Percentiles rank a stretch among this genome's conserved stretches.
phyloP scores from a whole-genome alignment of 768 basidiomycete genomes.

The Phlegmacium glaucopus region DNA sequence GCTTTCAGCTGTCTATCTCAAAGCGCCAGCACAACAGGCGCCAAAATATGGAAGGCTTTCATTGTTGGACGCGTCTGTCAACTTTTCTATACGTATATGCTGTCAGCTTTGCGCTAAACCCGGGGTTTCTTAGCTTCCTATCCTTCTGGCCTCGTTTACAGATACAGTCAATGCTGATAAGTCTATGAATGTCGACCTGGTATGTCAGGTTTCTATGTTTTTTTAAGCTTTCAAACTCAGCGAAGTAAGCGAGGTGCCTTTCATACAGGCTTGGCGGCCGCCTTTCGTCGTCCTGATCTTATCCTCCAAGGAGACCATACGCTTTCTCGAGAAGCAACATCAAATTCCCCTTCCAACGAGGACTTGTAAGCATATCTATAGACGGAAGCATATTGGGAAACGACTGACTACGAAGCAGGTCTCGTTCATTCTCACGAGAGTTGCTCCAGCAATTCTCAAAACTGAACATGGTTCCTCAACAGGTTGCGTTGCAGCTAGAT shows the following conservation, averaged over 20 bases:
- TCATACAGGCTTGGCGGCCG: constrained; percentile 45
- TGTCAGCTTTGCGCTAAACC: background rate
- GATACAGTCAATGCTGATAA: constrained; percentile 51
- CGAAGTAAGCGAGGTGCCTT: constrained; percentile 40
- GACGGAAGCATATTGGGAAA: background rate
- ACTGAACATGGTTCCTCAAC: constrained; percentile 51
- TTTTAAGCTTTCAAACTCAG: background rate
- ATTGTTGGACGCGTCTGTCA: constrained; percentile 63
- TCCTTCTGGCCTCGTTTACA: constrained; percentile 53
- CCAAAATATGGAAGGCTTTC: constrained; percentile 64
- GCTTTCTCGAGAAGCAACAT: constrained; percentile 29
- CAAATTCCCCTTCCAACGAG: constrained; percentile 25
- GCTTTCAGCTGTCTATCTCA: constrained; percentile 63
- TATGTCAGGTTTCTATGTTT: constrained; percentile 24
- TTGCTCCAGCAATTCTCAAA: constrained; percentile 54
- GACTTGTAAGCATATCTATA: constrained; percentile 20
- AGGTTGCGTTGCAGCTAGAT: constrained; percentile 49
- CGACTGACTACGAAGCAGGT: constrained; percentile 10
- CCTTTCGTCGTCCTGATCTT: constrained; percentile 52
- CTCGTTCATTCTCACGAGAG: constrained; percentile 40
- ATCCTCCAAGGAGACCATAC: constrained; percentile 51
- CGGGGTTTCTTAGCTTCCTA: constrained; percentile 43
- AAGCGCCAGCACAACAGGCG: constrained; percentile 24
- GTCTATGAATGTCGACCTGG: constrained; percentile 55
- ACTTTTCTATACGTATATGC: constrained; percentile 1